Base-by-base conservation (phyloP, 495 filamentous ascomycete species). In the Mytilinidion resinicola region DNA sequence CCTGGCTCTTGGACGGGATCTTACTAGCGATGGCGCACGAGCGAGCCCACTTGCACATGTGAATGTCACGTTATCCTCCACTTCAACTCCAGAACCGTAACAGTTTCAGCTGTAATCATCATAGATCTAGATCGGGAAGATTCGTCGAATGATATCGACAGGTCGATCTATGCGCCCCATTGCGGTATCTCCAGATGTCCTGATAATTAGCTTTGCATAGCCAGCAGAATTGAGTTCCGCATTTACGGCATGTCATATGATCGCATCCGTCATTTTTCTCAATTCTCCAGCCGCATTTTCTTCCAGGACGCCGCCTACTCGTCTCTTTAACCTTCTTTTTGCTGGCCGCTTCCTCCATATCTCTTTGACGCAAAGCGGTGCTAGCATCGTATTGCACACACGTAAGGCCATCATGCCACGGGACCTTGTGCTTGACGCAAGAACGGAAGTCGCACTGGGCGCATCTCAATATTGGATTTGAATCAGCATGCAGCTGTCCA, bases 1-100 rank as follows among this genome's bases (percentile, higher is more conserved):
- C 35, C 51, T 53, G 20, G 51, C 51, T 53, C 51, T 53, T 53
- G 20, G 51, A 53, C 51, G 6, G 35, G 51, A 53, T 53, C 51
- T 39, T 51, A n/a, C n/a, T n/a, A n/a, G n/a, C n/a, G n/a, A n/a
- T n/a, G n/a, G n/a, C n/a, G n/a, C n/a, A n/a, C n/a, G n/a, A n/a
- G n/a, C n/a, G n/a, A n/a, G n/a, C n/a, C n/a, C n/a, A n/a, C n/a
- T n/a, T n/a, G n/a, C n/a, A n/a, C n/a, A n/a, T n/a, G n/a, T n/a
- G n/a, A n/a, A n/a, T n/a, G n/a, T n/a, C n/a, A n/a, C n/a, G n/a
- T n/a, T n/a, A n/a, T n/a, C n/a, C n/a, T n/a, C n/a, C n/a, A n/a
- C n/a, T n/a, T n/a, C n/a, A n/a, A n/a, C n/a, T n/a, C n/a, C n/a
- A n/a, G n/a, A n/a, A n/a, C n/a, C n/a, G n/a, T n/a, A n/a, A n/a